Evolutionary conservation across 495 filamentous ascomycete species (phyloP), one percentile per base, ranked within the genome.

Genomic region (Aspergillus leporis): DNA sequence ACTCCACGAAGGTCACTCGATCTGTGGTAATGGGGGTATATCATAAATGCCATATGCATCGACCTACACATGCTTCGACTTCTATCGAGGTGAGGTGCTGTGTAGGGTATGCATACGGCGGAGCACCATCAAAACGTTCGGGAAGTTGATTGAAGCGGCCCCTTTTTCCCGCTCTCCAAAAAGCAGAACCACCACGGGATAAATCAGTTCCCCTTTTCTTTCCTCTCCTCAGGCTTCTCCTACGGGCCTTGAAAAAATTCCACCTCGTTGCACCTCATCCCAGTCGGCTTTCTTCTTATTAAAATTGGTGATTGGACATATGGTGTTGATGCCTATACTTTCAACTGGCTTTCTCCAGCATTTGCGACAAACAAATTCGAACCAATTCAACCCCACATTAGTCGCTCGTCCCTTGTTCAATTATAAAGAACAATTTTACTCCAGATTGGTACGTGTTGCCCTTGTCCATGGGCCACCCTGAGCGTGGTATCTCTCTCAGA

Each of bases 391-490:
- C 48, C 23, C 48, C 25, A 34, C 47, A 50, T 50, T 50, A 31
- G 9, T 21, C 4, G 8, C 18, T 45, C 18, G 16, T n/a, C 16
- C 10, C 18, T 19, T 19, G 41, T 45, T 45, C 13, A 25, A 30
- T 50, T 8, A 36, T 10, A 36, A 14, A 36, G 3, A 30, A 18
- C 25, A 16, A 34, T 30, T 5, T 13, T 25, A 54, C 7, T 30
- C 6, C 51, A 34, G 21, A 45, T 54, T 21, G 23, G 52, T 54
- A 54, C 52, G 38, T 53, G 21, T 28, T 36, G 9, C 18, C n/a
- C 23, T 21, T 54, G 51, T 43, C 19, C 51, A 53, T 32, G 51
- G 51, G 36, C 51, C 32, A 53, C 51, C 34, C 13, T 43, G 32
- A 53, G 30, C 30, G 31, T 36, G 25, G 25, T 3, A 28, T 6